These are phyloP conservation scores for Cucurbita moschata DNA, from an alignment of 306 rosid genomes.

Conservation along the genomic window DNA sequence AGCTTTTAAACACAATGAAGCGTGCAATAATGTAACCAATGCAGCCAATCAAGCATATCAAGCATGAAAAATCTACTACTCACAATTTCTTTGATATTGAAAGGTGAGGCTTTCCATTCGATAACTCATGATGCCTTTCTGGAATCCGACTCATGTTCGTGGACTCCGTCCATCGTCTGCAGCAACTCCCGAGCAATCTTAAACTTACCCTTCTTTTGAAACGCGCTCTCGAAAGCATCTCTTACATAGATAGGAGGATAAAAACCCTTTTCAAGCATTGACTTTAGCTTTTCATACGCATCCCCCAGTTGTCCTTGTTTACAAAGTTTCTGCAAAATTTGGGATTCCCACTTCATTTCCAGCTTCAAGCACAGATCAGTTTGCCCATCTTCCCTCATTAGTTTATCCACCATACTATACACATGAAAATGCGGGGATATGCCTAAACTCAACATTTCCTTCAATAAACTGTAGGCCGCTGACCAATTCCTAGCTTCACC, in stretches of 20 bases:
- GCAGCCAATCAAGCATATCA: background rate
- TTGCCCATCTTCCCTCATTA: constrained; percentile 38
- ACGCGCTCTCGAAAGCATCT: constrained; percentile 33
- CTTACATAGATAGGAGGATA: constrained; percentile 39
- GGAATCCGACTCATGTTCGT: background rate
- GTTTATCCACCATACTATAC: constrained; percentile 27
- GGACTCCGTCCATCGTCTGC: constrained; percentile 12
- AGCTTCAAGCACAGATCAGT: constrained; percentile 31
- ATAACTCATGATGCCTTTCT: background rate
- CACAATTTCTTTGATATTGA: background rate
- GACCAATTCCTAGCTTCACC: constrained; percentile 39
- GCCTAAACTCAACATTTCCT: constrained; percentile 49
- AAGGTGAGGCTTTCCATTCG: background rate
- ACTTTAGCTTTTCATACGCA: constrained; percentile 41
- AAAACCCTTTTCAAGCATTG: constrained; percentile 41
- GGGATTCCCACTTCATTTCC: constrained; percentile 43
- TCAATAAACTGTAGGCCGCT: constrained; percentile 27
- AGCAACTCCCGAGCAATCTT: constrained; percentile 38
- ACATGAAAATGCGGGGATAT: constrained; percentile 40
- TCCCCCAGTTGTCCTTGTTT: constrained; percentile 32
- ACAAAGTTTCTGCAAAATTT: constrained; percentile 43
- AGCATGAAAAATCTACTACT: background rate
- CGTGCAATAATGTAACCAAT: background rate
- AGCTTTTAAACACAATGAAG: background rate
- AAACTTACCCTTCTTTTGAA: constrained; percentile 36